A percentile compares a stretch with the other conserved stretches of the same genome.
Evolutionary conservation across 345 rosid genomes (phyloP).

Genomic region (Anacardium occidentale): DNA sequence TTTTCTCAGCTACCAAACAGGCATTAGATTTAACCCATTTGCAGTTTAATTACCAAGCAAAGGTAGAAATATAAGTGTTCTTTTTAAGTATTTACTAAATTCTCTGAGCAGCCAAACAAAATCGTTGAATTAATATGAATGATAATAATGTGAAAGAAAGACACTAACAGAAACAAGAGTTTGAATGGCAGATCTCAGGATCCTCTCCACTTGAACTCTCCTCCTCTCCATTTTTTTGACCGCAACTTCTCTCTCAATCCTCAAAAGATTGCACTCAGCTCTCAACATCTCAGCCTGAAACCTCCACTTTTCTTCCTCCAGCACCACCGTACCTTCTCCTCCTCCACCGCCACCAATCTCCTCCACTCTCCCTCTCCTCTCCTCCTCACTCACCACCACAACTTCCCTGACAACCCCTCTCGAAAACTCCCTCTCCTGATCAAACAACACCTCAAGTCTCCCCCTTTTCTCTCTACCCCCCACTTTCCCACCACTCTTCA

Average conservation of each 20-base stretch:
- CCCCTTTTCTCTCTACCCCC: slow-evolving; percentile 39
- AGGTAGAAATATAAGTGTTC: too few species aligned
- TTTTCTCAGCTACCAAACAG: slow-evolving; percentile 27
- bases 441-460: slow-evolving; percentile 68
- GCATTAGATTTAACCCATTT: neutral
- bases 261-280: slow-evolving; percentile 91
- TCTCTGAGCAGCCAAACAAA: too few species aligned
- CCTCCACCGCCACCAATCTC: slow-evolving; percentile 15
- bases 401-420: slow-evolving; percentile 34
- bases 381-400: slow-evolving; percentile 32
- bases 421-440: slow-evolving; percentile 64
- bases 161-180: slow-evolving; percentile 67
- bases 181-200: slow-evolving; percentile 66
- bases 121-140: neutral
- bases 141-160: neutral
- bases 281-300: slow-evolving; percentile 98
- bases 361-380: slow-evolving; percentile 50
- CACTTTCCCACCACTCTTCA: slow-evolving; percentile 25
- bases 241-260: slow-evolving; percentile 87
- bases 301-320: slow-evolving; percentile 85
- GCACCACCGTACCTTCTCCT: slow-evolving; percentile 29
- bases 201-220: slow-evolving; percentile 55
- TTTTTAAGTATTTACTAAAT: too few species aligned
- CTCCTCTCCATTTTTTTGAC: slow-evolving; percentile 88
- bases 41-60: too few species aligned